Evolutionary conservation across 1,284 basidiomycete genomes (phyloP), one percentile per base, ranked within the genome.

Genomic region (Puccinia novopanici): DNA sequence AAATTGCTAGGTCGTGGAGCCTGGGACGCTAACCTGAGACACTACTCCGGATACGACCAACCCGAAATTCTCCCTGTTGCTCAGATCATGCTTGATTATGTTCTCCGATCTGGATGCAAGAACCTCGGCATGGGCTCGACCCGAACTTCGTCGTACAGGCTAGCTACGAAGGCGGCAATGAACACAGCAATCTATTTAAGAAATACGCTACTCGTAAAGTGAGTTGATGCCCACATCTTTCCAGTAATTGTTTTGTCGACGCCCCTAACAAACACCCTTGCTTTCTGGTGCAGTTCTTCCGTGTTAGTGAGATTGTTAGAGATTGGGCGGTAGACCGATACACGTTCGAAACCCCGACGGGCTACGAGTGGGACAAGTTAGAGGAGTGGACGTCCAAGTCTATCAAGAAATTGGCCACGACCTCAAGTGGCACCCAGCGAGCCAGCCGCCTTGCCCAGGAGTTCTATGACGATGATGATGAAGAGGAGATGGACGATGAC

Each of bases 81-180:
- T 0, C 95, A 94, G 86, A 84, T 95, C 83, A 98, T 98, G 94
- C 86, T 98, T 83, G 93, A 96, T 87, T 98, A 94, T 86, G 88
- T 96, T 82, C 88, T 96, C 77, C 91, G 92, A 84, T 57, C 54
- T 5, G 68, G 68, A n/a, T 79, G 77, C 37, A 79, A 79, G 42
- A 54, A 52, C 22, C 52, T 72, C 10, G 57, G 68, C 24, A 72
- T 71, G 54, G 68, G 68, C 54, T 79, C 6, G 77, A 71, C 10
- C 77, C 77, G 13, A 72, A 37, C 6, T 79, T 79, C 40, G 50
- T 79, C 22, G 54, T 54, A n/a, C 42, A 22, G 22, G 68, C 68
- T 37, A 45, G 68, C 27, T 79, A 71, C 34, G 77, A 79, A 52
- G 77, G 77, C n/a, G 77, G 77, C 24, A 72, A 63, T 61, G 77